These are phyloP conservation scores for Boletus speciosus DNA, from an alignment of 768 basidiomycete genomes.

Conservation along the genomic window DNA sequence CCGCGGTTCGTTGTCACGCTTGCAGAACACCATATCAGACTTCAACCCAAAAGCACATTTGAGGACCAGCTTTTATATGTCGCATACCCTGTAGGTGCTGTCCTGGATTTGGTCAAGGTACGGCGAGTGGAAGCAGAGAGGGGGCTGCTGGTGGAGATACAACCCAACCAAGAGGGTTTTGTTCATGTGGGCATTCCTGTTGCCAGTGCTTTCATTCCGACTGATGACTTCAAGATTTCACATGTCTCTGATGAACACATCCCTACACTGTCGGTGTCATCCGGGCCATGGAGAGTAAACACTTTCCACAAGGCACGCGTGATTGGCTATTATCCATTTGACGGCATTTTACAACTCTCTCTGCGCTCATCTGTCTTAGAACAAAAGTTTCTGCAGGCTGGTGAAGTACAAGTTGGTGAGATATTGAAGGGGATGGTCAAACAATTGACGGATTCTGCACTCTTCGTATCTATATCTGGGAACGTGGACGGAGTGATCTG, in stretches of 20 bases:
- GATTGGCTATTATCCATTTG: conserved; percentile 78
- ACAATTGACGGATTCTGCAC: conserved; percentile 69
- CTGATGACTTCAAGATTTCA: conserved; percentile 64
- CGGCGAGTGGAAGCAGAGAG: conserved; percentile 73
- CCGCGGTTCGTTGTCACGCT: conserved; percentile 82
- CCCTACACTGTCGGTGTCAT: conserved; percentile 63
- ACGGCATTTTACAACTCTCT: conserved; percentile 86
- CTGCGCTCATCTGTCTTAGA: conserved; percentile 78
- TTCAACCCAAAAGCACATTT: conserved; percentile 41
- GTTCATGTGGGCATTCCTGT: conserved; percentile 66
- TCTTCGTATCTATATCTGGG: conserved; percentile 85
- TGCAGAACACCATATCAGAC: conserved; percentile 62
- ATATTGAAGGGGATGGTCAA: conserved; percentile 85
- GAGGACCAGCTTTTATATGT: conserved; percentile 40
- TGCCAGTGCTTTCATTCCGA: background rate
- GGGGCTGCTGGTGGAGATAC: conserved; percentile 70
- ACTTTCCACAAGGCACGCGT: conserved; percentile 84
- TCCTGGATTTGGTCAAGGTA: conserved; percentile 72
- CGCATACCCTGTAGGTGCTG: conserved; percentile 69
- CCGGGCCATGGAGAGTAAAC: conserved; percentile 77
- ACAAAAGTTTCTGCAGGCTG: conserved; percentile 80
- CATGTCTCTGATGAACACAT: conserved; percentile 90
- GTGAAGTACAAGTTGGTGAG: conserved; percentile 83
- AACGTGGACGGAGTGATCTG: conserved; percentile 90
- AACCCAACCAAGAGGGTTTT: conserved; percentile 68